Evolutionary conservation across 441 rosid species (phyloP), one percentile per base, ranked within the genome.

Genomic region (Gossypium armourianum): DNA sequence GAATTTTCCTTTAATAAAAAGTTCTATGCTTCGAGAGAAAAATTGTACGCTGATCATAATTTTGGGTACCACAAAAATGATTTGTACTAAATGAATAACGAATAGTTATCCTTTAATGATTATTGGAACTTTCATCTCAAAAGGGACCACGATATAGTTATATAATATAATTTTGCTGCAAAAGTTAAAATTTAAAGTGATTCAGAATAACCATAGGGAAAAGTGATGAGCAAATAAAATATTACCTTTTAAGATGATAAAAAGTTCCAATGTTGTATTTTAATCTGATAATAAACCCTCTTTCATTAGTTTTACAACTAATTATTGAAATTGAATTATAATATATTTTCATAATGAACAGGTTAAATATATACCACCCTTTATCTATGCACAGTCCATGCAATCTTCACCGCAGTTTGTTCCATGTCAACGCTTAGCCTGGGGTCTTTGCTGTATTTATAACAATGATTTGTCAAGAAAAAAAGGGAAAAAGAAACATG

Each of bases 401-500:
- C 78, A 78, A 76, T 75, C 58, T 60, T 62, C 70, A 60, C 82
- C 83, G 72, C 74, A 65, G 20, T 70, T 75, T 74, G 72, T 53
- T 75, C 63, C 69, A 67, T 47, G 15, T 72, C 77, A 68, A 53
- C 20, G 5, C 55, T 50, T 15, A 6, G 55, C 55, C 55, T 15
- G 55, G 20, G 55, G 20, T 50, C 55, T 15, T 13, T 13, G 16
- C 16, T 49, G 19, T 49, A 4, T 49, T 49, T 40, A 40, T 7
- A 40, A 0, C 10, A 2, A 40, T 40, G 12, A 50, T 15, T 50
- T 13, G 55, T 15, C 0, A 50, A 4, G 55, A 6, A 49, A 49
- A 4, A 4, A 47, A 47, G 4, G 4, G 13, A n/a, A 12, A n/a
- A n/a, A 4, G 53, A 3, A 47, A 4, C 7, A n/a, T 49, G 54